phyloP scores from a whole-genome alignment of 2,329 filamentous ascomycete genomes.

The Phyllosticta capitalensis region DNA sequence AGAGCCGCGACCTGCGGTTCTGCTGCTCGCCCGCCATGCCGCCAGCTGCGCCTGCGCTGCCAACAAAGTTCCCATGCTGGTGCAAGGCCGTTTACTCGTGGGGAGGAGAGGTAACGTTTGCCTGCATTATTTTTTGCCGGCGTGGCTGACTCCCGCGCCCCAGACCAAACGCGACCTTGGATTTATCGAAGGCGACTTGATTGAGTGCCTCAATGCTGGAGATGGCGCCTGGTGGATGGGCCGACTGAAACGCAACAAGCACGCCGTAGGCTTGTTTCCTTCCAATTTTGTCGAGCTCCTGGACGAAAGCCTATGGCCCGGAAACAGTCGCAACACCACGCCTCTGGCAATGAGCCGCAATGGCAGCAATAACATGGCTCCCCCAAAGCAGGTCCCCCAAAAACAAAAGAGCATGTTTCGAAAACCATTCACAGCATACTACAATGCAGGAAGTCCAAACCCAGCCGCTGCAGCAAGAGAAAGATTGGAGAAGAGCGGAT shows the following conservation, averaged over 20 bases:
- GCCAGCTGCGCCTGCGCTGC: slow-evolving; percentile 44
- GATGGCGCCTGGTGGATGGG: slow-evolving; percentile 99
- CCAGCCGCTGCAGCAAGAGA: slow-evolving; percentile 30
- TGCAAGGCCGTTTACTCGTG: slow-evolving; percentile 85
- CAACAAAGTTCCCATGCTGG: slow-evolving; percentile 80
- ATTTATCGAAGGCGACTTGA: slow-evolving; percentile 94
- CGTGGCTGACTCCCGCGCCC: slow-evolving; percentile 16
- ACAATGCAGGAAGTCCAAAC: slow-evolving; percentile 32
- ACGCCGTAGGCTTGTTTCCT: slow-evolving; percentile 86
- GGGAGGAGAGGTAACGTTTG: slow-evolving; percentile 59
- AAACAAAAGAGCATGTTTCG: slow-evolving; percentile 49
- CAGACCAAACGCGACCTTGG: slow-evolving; percentile 84
- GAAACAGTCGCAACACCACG: slow-evolving; percentile 48
- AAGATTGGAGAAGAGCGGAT: slow-evolving; percentile 19
- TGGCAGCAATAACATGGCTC: slow-evolving; percentile 33
- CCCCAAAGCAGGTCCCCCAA: slow-evolving; percentile 37
- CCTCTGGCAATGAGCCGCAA: slow-evolving; percentile 33
- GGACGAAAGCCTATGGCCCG: slow-evolving; percentile 72
- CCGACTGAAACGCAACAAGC: slow-evolving; percentile 75
- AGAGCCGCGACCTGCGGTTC: neutral
- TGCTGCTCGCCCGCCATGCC: slow-evolving; percentile 29
- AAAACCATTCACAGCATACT: slow-evolving; percentile 58
- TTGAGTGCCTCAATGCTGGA: slow-evolving; percentile 95
- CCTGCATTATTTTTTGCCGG: neutral
- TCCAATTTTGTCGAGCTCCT: slow-evolving; percentile 96